A percentile compares a stretch with the other conserved stretches of the same genome.
Conservation (phyloP, 805 yeast genomes). For the Starmerella bacillaris region DNA sequence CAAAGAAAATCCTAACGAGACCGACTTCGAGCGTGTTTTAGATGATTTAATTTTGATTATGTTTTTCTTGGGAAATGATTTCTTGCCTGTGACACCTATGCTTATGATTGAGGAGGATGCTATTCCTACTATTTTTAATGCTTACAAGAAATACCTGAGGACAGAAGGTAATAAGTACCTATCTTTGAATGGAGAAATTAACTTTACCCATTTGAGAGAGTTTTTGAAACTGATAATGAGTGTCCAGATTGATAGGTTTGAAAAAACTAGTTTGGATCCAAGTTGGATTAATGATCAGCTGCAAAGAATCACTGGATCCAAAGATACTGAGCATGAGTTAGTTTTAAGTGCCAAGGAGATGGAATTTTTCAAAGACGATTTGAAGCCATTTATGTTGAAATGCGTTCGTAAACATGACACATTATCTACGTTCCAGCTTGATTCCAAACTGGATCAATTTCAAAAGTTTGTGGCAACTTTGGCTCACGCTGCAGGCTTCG, state of each 20-base stretch:
- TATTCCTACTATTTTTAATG: conserved; percentile 72
- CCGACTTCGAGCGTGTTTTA: conserved; percentile 69
- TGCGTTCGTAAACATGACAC: conserved; percentile 14
- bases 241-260: conserved; percentile 76
- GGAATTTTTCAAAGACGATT: conserved; percentile 33
- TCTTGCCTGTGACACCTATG: conserved; percentile 91
- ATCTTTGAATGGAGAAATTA: conserved; percentile 65
- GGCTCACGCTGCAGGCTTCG: conserved; percentile 25
- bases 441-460: conserved; percentile 19
- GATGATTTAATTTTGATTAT: conserved; percentile 85
- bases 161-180: conserved; percentile 53
- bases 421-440: conserved; percentile 6
- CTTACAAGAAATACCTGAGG: conserved; percentile 66
- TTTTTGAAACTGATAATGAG: conserved; percentile 63
- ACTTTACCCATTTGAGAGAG: conserved; percentile 47
- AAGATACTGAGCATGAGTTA: conserved; percentile 37
- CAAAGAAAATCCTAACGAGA: conserved; percentile 41
- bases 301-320: conserved; percentile 25
- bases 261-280: conserved; percentile 58
- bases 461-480: conserved; percentile 16
- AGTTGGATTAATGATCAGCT: conserved; percentile 83
- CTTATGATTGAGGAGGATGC: conserved; percentile 89
- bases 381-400: conserved; percentile 32
- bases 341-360: conserved; percentile 39
- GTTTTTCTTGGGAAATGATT: conserved; percentile 95